A percentile compares a stretch with the other conserved stretches of the same genome.
Conservation (phyloP, 495 filamentous ascomycete genomes). For the Trichoderma asperelloides region DNA sequence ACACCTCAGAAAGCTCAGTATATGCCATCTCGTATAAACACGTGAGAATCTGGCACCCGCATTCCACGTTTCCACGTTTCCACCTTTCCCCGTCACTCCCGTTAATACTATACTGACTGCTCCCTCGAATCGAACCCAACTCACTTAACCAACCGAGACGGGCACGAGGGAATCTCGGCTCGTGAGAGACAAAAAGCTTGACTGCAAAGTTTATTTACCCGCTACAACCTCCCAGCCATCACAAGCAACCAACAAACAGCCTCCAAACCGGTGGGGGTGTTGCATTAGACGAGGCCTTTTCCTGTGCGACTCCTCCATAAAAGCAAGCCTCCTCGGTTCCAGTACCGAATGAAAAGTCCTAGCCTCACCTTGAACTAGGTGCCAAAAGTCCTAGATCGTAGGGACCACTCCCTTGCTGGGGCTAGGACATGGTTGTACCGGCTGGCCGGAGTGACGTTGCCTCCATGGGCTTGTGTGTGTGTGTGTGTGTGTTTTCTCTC, state of each 20-base stretch:
- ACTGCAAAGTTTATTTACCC: too few relatives aligned
- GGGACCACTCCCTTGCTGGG: neutral
- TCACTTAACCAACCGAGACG: too few relatives aligned
- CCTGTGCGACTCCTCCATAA: neutral
- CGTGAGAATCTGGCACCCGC: too few relatives aligned
- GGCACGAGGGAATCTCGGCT: too few relatives aligned
- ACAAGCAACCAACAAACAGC: neutral
- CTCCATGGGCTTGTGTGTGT: neutral
- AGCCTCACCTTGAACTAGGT: neutral
- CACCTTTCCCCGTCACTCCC: too few relatives aligned
- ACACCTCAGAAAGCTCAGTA: neutral
- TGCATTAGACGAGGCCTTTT: too few relatives aligned
- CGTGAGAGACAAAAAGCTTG: too few relatives aligned
- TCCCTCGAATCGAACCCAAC: too few relatives aligned
- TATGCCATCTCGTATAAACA: neutral
- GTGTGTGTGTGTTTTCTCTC: too few relatives aligned
- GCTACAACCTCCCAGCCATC: too few relatives aligned
- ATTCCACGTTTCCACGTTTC: too few relatives aligned
- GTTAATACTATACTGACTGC: too few relatives aligned
- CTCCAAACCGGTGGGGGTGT: neutral
- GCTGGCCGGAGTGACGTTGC: neutral
- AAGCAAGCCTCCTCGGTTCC: neutral
- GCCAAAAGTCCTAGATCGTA: neutral
- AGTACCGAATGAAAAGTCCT: neutral
- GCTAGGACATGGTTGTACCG: neutral